A percentile compares a stretch with the other conserved stretches of the same genome.
These are phyloP conservation scores for Trichoderma harzianum DNA, from an alignment of 2,329 filamentous ascomycete species.

Conservation along the genomic window DNA sequence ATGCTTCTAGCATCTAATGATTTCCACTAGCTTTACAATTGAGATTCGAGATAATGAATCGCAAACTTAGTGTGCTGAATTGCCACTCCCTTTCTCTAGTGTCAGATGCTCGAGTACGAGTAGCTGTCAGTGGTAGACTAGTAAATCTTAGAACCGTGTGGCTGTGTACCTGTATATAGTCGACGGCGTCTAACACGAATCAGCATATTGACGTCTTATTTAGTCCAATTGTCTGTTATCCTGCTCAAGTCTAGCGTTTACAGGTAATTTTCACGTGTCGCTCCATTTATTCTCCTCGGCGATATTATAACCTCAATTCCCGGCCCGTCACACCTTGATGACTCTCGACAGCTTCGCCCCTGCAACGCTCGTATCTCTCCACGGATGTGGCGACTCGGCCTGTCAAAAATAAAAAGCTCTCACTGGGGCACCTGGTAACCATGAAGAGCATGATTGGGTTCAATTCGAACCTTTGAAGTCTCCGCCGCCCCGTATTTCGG, in stretches of 20 bases:
- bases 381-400: neutral
- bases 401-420: neutral
- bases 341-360: neutral
- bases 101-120: neutral
- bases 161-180: neutral
- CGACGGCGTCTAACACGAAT: neutral
- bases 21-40: too few relatives aligned
- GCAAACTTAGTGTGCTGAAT: too few relatives aligned
- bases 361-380: neutral
- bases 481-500: neutral
- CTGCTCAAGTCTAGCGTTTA: neutral
- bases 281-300: neutral
- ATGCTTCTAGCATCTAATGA: too few relatives aligned
- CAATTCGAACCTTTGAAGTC: neutral
- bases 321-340: neutral
- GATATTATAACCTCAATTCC: neutral
- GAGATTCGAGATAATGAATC: too few relatives aligned
- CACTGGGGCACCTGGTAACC: neutral
- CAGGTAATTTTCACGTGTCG: neutral
- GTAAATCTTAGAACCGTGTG: neutral
- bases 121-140: neutral
- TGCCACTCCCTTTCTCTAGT: too few relatives aligned
- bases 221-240: neutral
- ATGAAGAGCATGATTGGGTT: neutral
- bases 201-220: neutral